phyloP scores from a whole-genome alignment of 768 basidiomycete genomes.

The Lactarius quietus region DNA sequence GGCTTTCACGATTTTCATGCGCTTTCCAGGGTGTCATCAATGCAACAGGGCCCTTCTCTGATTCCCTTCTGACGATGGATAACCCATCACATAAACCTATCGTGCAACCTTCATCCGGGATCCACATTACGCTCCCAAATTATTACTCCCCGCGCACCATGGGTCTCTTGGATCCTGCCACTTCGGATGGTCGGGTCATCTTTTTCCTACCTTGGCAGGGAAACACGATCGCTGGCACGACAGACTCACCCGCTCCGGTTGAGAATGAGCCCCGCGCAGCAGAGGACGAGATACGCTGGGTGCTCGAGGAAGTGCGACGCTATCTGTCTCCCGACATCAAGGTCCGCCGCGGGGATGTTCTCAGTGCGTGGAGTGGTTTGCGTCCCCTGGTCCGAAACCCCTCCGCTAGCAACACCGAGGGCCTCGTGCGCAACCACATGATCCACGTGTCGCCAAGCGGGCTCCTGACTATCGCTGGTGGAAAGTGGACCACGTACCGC shows the following conservation, averaged over 20 bases:
- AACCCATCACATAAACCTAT: constrained; percentile 75
- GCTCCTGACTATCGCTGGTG: constrained; percentile 90
- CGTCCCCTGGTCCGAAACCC: constrained; percentile 88
- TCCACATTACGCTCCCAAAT: constrained; percentile 95
- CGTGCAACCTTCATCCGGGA: constrained; percentile 88
- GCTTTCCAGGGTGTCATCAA: constrained; percentile 78
- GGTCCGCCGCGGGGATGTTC: constrained; percentile 90
- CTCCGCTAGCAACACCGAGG: constrained; percentile 69
- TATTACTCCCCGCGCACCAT: constrained; percentile 95
- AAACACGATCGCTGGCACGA: constrained; percentile 95
- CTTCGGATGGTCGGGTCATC: constrained; percentile 95
- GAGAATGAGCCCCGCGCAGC: constrained; percentile 71
- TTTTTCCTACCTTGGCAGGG: constrained; percentile 99
- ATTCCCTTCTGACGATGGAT: constrained; percentile 80
- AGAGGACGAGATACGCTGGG: constrained; percentile 97
- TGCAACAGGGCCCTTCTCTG: constrained; percentile 93
- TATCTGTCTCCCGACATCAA: constrained; percentile 92
- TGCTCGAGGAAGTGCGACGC: constrained; percentile 85
- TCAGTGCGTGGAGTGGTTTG: constrained; percentile 93
- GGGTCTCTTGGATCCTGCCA: constrained; percentile 93
- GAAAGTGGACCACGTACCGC: constrained; percentile 98
- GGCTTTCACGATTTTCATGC: neutral
- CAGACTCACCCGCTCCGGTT: constrained; percentile 77
- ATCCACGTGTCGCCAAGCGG: constrained; percentile 78
- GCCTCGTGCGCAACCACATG: constrained; percentile 90